These are phyloP conservation scores for Leishmania amazonensis DNA, from an alignment of 208 protist genomes.

Conservation along the genomic window DNA sequence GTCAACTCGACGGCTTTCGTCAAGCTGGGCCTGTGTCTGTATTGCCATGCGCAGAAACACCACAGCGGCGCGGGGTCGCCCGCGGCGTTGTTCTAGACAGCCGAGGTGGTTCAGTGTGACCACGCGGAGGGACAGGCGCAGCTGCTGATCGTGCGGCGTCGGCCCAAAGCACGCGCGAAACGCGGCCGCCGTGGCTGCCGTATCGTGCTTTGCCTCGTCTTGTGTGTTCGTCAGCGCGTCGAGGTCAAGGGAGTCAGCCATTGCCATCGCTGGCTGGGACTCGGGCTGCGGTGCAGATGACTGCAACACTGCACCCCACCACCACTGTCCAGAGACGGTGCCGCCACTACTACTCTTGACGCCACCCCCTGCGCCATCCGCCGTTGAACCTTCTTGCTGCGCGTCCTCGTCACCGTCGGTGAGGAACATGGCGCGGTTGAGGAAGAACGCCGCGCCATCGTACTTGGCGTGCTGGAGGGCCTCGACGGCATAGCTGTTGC, in stretches of 20 bases:
- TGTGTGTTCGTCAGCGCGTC: constrained; percentile 7
- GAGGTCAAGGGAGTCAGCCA: not conserved
- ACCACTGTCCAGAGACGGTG: constrained; percentile 16
- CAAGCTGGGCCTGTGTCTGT: constrained; percentile 51
- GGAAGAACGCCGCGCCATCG: constrained; percentile 63
- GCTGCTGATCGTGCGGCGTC: constrained; percentile 30
- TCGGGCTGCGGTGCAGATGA: not conserved
- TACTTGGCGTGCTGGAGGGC: constrained; percentile 64
- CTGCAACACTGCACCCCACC: constrained; percentile 26
- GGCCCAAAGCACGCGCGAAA: constrained; percentile 18
- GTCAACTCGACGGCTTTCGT: constrained; percentile 20
- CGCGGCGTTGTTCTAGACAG: constrained; percentile 85
- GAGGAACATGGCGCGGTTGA: constrained; percentile 83
- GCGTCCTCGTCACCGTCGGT: constrained; percentile 51
- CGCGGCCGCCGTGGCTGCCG: constrained; percentile 19
- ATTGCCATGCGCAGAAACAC: constrained; percentile 70
- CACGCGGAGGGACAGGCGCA: constrained; percentile 68
- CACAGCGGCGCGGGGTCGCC: constrained; percentile 51
- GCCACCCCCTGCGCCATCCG: not conserved
- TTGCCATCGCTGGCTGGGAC: not conserved
- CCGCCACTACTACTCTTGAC: not conserved
- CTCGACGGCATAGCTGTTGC: constrained; percentile 81
- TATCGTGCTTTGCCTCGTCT: not conserved
- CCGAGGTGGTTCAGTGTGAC: constrained; percentile 91
- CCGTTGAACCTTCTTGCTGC: not conserved